Percentiles rank a stretch among this genome's conserved stretches.
phyloP scores from a whole-genome alignment of 2,329 filamentous ascomycete genomes.

The Fonsecaea erecta region DNA sequence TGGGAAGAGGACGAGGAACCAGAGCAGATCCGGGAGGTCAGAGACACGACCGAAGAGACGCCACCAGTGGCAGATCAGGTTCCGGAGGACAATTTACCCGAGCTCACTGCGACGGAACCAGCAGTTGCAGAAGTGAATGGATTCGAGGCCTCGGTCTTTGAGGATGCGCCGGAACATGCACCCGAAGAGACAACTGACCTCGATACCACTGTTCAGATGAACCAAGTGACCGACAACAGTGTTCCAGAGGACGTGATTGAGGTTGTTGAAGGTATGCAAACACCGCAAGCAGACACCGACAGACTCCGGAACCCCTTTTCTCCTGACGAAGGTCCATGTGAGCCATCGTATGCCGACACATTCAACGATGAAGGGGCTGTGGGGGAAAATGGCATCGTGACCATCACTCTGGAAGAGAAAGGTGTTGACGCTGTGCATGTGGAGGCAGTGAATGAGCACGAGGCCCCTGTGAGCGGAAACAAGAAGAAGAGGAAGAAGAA shows the following conservation, averaged over 20 bases:
- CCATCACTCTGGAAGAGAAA: background rate
- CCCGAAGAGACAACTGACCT: background rate
- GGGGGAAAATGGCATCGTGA: background rate
- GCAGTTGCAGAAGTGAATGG: background rate
- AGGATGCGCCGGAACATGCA: background rate
- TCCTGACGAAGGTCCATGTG: background rate
- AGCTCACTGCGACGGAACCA: background rate
- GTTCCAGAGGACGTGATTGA: background rate
- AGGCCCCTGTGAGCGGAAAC: background rate
- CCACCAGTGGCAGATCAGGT: background rate
- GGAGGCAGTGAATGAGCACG: background rate
- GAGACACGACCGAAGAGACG: background rate
- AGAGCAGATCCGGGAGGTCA: background rate
- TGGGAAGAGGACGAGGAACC: constrained; percentile 18
- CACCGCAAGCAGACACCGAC: constrained; percentile 6
- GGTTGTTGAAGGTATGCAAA: constrained; percentile 3
- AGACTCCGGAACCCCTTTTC: background rate
- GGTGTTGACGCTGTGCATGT: background rate
- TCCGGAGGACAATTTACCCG: background rate
- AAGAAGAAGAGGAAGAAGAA: constrained; percentile 18
- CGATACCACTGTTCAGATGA: background rate
- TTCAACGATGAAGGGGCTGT: background rate
- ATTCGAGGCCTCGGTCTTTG: background rate
- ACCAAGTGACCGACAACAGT: background rate
- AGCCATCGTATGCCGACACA: background rate